Evolutionary conservation across 2,329 filamentous ascomycete species (phyloP), one percentile per base, ranked within the genome.

Genomic region (Colletotrichum karsti): DNA sequence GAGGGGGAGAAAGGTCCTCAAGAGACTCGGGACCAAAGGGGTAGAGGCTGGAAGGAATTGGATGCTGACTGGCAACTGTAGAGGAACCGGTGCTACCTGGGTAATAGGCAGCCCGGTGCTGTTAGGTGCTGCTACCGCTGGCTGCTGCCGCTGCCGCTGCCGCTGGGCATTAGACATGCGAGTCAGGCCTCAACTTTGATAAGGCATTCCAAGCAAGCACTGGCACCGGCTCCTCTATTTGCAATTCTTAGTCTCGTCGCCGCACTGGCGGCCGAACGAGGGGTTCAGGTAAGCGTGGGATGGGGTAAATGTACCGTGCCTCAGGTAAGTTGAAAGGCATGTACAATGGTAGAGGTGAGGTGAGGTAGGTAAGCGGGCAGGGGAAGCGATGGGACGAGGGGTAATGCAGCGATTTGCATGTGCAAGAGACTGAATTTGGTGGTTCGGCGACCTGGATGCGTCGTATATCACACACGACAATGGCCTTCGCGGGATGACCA

Each of bases 141-240:
- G 22, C 39, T 37, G 7, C 37, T 42, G 57, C 37, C 20, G 30
- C 39, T 48, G 58, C 41, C 35, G 48, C 42, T 42, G 42, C n/a
- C 42, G 44, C 64, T 58, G 39, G 60, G 54, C 53, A 44, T 56
- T 41, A 57, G 62, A n/a, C n/a, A n/a, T n/a, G 56, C 67, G 69
- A 71, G 63, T 70, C 67, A 67, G 69, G 69, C 67, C 42, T 70
- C 58, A 64, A 70, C 64, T 56, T 37, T 48, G 63, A 59, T 63
- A 55, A 68, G 67, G 58, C 42, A 37, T 28, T 22, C 35, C 54
- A 37, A 67, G 53, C 59, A 58, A 30, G 48, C 42, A 57, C 62
- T 26, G 37, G 56, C 46, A 51, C 64, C 33, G 28, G 63, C 56
- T 55, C 67, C 42, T 56, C 67, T 44, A 50, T 55, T 65, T 56